A percentile compares a stretch with the other conserved stretches of the same genome.
These are phyloP conservation scores for Cicer arietinum DNA, from an alignment of 306 rosid species.

Conservation along the genomic window DNA sequence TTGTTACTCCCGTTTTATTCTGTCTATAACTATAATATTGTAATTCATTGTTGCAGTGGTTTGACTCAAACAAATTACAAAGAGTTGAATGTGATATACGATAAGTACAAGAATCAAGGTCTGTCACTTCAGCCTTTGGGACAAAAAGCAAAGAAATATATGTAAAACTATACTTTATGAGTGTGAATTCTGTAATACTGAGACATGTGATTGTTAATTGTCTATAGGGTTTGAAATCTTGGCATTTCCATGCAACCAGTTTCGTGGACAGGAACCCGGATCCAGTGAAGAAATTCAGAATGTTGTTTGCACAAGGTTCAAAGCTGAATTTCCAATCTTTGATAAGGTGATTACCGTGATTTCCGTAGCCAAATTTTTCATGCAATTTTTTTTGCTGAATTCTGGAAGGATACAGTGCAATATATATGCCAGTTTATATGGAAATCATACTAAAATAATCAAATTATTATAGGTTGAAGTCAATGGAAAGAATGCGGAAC, in stretches of 20 bases:
- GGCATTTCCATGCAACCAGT: slow-evolving; percentile 99
- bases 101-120: slow-evolving; percentile 85
- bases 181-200: slow-evolving; percentile 17
- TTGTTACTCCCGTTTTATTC: background rate
- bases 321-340: slow-evolving; percentile 87
- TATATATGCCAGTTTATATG: slow-evolving; percentile 1
- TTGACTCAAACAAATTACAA: slow-evolving; percentile 85
- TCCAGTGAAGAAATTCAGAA: slow-evolving; percentile 78
- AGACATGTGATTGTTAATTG: slow-evolving; percentile 10
- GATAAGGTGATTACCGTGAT: slow-evolving; percentile 64
- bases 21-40: slow-evolving; percentile 16
- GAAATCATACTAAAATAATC: slow-evolving; percentile 31
- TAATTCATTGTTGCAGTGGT: slow-evolving; percentile 65
- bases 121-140: slow-evolving; percentile 25
- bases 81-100: slow-evolving; percentile 70
- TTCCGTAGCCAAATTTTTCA: background rate
- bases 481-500: slow-evolving; percentile 77
- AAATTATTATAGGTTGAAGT: slow-evolving; percentile 66
- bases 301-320: slow-evolving; percentile 74
- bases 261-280: slow-evolving; percentile 90
- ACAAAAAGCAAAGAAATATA: slow-evolving; percentile 10
- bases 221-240: slow-evolving; percentile 76
- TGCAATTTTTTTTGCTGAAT: background rate
- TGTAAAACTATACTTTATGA: slow-evolving; percentile 9
- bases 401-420: slow-evolving; percentile 9